A percentile compares a stretch with the other conserved stretches of the same genome.
Evolutionary conservation across 345 rosid species (phyloP).

Genomic region (Citrus unshiu): DNA sequence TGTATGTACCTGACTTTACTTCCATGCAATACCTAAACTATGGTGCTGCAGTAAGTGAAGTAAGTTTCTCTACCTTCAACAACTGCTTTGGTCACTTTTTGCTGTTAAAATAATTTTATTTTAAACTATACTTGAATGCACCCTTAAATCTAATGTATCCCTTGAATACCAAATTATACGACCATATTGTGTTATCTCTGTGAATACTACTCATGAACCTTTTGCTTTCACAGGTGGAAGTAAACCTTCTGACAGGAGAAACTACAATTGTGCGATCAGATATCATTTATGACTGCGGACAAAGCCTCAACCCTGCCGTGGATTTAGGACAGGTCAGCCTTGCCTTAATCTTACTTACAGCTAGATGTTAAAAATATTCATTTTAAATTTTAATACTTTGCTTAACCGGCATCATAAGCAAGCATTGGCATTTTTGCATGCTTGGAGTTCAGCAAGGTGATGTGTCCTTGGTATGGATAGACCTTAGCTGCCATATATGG

Average conservation of each 20-base stretch:
- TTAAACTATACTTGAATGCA: not conserved
- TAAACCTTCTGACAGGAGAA: slow-evolving; percentile 77
- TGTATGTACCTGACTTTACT: slow-evolving; percentile 50
- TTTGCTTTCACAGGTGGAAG: slow-evolving; percentile 63
- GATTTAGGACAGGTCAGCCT: slow-evolving; percentile 91
- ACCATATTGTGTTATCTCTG: slow-evolving; percentile 30
- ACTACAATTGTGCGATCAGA: slow-evolving; percentile 71
- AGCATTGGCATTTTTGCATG: not conserved
- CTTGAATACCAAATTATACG: not conserved
- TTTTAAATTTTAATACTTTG: not conserved
- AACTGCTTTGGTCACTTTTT: not conserved
- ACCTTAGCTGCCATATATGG: not conserved
- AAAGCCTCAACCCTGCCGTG: slow-evolving; percentile 94
- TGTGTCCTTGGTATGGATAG: slow-evolving; percentile 20
- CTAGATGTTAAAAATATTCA: not conserved
- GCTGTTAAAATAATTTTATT: not conserved
- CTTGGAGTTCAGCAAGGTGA: slow-evolving; percentile 25
- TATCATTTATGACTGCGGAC: slow-evolving; percentile 87
- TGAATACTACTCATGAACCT: not conserved
- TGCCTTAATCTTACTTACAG: not conserved
- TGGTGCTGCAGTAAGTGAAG: slow-evolving; percentile 96
- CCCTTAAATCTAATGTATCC: not conserved
- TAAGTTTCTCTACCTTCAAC: slow-evolving; percentile 33
- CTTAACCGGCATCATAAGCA: slow-evolving; percentile 1
- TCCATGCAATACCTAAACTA: slow-evolving; percentile 74